These are phyloP conservation scores for Poronia punctata DNA, from an alignment of 495 filamentous ascomycete genomes.

Conservation along the genomic window DNA sequence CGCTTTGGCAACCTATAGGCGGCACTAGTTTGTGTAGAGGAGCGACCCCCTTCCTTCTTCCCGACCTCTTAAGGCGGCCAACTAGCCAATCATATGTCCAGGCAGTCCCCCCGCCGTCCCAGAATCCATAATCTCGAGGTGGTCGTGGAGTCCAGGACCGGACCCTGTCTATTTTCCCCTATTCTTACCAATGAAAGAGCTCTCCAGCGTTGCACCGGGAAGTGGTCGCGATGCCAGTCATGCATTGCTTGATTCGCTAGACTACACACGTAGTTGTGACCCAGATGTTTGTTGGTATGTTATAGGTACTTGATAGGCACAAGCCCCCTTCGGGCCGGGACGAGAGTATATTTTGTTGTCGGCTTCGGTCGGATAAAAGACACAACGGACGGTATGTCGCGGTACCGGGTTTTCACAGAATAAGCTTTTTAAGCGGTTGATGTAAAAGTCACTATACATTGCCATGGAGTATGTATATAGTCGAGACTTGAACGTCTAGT, in stretches of 20 bases:
- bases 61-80: slow-evolving; percentile 2
- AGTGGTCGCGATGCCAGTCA: slow-evolving; percentile 15
- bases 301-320: slow-evolving; percentile 13
- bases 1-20: too few relatives aligned
- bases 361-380: slow-evolving; percentile 8
- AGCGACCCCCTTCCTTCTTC: too few relatives aligned
- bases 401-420: too few relatives aligned
- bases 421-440: too few relatives aligned
- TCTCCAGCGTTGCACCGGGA: slow-evolving; percentile 20
- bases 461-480: too few relatives aligned
- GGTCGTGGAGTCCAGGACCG: slow-evolving; percentile 5
- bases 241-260: slow-evolving; percentile 18
- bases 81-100: not conserved
- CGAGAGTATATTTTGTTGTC: slow-evolving; percentile 9
- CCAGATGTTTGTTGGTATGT: slow-evolving; percentile 3
- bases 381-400: slow-evolving; percentile 9
- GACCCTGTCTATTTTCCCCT: slow-evolving; percentile 9
- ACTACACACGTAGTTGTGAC: slow-evolving; percentile 12
- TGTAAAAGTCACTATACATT: too few relatives aligned
- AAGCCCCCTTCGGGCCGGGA: slow-evolving; percentile 21
- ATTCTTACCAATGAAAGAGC: slow-evolving; percentile 17
- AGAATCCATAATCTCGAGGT: slow-evolving; percentile 9
- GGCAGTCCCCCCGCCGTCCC: not conserved
- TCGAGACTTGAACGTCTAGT: too few relatives aligned
- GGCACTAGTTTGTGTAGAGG: too few relatives aligned